phyloP scores from a whole-genome alignment of 345 rosid species.

The Bretschneidera sinensis region DNA sequence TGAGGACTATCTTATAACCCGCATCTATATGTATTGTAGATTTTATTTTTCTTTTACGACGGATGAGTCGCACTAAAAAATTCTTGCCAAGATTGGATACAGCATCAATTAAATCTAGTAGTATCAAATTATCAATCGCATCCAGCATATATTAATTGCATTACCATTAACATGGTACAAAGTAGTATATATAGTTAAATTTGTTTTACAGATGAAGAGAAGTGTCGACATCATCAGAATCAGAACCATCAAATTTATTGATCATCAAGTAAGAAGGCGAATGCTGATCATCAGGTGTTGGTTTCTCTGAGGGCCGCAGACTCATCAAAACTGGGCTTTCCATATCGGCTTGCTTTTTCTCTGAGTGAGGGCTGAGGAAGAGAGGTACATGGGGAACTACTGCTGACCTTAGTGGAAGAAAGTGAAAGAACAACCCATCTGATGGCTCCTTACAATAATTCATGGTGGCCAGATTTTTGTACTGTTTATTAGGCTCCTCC shows the following conservation, averaged over 20 bases:
- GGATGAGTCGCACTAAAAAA: too few relatives aligned
- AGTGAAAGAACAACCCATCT: conserved; percentile 41
- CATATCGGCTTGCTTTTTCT: conserved; percentile 9
- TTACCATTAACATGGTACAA: too few relatives aligned
- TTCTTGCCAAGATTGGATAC: too few relatives aligned
- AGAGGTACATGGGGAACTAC: conserved; percentile 28
- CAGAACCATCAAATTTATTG: conserved; percentile 14
- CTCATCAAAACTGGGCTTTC: conserved; percentile 13
- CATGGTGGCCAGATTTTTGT: conserved; percentile 16
- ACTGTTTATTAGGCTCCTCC: conserved; percentile 25
- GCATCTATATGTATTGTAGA: too few relatives aligned
- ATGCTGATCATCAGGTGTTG: too few relatives aligned
- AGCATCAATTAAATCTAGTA: too few relatives aligned
- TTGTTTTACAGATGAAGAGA: conserved; percentile 61
- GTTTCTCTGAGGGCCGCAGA: conserved; percentile 8
- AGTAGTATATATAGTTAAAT: neutral
- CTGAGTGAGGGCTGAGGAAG: conserved; percentile 21
- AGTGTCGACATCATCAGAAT: conserved; percentile 52
- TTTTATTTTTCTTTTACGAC: too few relatives aligned
- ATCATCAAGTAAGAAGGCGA: too few relatives aligned
- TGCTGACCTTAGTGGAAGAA: conserved; percentile 30
- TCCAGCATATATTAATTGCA: too few relatives aligned
- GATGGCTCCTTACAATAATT: conserved; percentile 30
- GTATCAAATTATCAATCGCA: too few relatives aligned
- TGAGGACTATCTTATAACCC: too few relatives aligned